Evolutionary conservation across 2,329 filamentous ascomycete genomes (phyloP).

Genomic region (Verticillium nonalfalfae): DNA sequence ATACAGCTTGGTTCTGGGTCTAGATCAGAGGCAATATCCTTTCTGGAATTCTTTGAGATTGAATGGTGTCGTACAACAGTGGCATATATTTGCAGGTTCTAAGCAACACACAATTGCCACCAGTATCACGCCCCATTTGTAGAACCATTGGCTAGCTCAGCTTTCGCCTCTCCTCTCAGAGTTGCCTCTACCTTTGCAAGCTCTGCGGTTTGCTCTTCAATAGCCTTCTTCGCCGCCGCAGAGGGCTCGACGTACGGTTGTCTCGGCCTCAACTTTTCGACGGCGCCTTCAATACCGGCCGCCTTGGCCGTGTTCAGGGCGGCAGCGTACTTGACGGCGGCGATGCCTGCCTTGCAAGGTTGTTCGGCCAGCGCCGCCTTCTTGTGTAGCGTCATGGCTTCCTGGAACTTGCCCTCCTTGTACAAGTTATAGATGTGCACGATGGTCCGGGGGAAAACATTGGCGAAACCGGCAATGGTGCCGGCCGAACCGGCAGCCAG

Average conservation of each 20-base stretch:
- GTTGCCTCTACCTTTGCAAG: conserved; percentile 35
- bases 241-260: conserved; percentile 51
- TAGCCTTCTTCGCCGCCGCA: conserved; percentile 34
- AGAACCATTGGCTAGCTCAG: not conserved
- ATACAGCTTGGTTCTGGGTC: too few relatives aligned
- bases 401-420: conserved; percentile 45
- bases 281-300: conserved; percentile 54
- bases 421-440: conserved; percentile 57
- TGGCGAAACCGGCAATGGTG: conserved; percentile 57
- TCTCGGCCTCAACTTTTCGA: conserved; percentile 50
- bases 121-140: not conserved
- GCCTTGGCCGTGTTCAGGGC: conserved; percentile 50
- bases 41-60: too few relatives aligned
- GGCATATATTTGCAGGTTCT: too few relatives aligned
- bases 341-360: conserved; percentile 60
- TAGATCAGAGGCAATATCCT: too few relatives aligned
- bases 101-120: too few relatives aligned
- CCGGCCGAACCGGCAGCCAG: conserved; percentile 53
- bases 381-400: conserved; percentile 55
- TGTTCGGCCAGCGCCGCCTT: conserved; percentile 60
- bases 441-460: conserved; percentile 53
- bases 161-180: not conserved
- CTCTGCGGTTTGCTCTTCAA: conserved; percentile 32
- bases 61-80: too few relatives aligned
- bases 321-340: conserved; percentile 62